Conservation (phyloP, 202 grass and related monocot genomes). For the Saccharum hybrid region DNA sequence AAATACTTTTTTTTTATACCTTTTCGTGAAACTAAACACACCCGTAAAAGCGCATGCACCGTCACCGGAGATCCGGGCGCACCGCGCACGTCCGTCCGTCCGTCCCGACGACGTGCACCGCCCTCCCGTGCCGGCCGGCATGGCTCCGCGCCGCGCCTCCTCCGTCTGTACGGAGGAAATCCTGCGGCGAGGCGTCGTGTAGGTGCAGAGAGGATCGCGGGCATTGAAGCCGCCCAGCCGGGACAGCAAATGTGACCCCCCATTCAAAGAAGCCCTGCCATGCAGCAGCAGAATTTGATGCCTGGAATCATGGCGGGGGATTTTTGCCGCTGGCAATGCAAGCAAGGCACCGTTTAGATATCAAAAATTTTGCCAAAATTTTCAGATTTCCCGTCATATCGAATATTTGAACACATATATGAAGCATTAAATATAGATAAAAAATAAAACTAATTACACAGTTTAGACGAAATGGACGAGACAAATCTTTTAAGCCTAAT, state of each 20-base stretch:
- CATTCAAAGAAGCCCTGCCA: background rate
- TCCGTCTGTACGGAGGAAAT: background rate
- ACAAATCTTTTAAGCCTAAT: no score
- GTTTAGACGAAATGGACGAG: no score
- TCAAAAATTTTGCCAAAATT: no score
- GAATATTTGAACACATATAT: no score
- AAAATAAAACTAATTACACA: no score
- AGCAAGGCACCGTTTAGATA: background rate
- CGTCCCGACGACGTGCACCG: background rate
- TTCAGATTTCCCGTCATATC: no score
- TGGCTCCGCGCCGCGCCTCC: background rate
- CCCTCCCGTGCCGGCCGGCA: background rate
- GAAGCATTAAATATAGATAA: no score
- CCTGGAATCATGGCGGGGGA: background rate
- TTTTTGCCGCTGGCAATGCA: background rate
- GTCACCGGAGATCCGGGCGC: background rate
- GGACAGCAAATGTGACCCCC: background rate
- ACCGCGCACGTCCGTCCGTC: background rate
- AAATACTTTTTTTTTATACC: no score
- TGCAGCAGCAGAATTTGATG: conserved; percentile 18
- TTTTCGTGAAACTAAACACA: no score
- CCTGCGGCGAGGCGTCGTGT: background rate
- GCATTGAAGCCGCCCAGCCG: background rate
- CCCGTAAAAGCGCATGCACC: background rate
- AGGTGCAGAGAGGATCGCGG: background rate